Conservation (phyloP, 768 basidiomycete genomes). For the Cystofilobasidium ferigula region DNA sequence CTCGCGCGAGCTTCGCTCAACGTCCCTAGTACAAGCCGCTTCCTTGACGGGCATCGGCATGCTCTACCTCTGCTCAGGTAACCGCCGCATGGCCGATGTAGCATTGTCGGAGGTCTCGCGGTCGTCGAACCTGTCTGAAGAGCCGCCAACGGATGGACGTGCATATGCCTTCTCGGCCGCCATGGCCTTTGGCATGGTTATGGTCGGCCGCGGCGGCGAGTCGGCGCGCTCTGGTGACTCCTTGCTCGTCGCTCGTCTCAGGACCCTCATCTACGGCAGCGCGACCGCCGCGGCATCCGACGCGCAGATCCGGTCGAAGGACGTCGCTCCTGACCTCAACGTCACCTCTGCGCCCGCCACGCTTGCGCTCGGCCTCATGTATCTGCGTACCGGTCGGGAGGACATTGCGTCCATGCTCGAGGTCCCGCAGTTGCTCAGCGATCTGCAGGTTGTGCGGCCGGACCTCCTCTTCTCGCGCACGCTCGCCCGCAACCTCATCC, state of each 20-base stretch:
- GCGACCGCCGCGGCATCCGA: conserved; percentile 33
- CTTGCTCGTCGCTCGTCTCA: conserved; percentile 55
- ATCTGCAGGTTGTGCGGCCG: conserved; percentile 75
- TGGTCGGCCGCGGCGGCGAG: conserved; percentile 67
- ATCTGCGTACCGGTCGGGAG: conserved; percentile 65
- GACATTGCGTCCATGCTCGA: conserved; percentile 78
- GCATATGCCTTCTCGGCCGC: conserved; percentile 82
- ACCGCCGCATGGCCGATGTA: conserved; percentile 85
- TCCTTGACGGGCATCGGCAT: conserved; percentile 79
- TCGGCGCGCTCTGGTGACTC: conserved; percentile 65
- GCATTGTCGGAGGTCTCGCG: conserved; percentile 73
- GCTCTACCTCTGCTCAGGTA: conserved; percentile 75
- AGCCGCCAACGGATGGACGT: conserved; percentile 74
- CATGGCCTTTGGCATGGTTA: conserved; percentile 88
- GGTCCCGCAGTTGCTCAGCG: conserved; percentile 67
- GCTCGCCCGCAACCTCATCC: conserved; percentile 63
- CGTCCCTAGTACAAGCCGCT: conserved; percentile 77
- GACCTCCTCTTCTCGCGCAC: conserved; percentile 74
- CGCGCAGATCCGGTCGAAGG: neutral
- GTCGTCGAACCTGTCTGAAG: conserved; percentile 38
- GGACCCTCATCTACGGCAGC: conserved; percentile 63
- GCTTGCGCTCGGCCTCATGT: conserved; percentile 84
- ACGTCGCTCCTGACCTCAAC: conserved; percentile 51
- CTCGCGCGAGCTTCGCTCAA: conserved; percentile 76
- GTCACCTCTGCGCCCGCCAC: conserved; percentile 86